Evolutionary conservation across 306 rosid species (phyloP).

Genomic region (Ziziphus jujuba): DNA sequence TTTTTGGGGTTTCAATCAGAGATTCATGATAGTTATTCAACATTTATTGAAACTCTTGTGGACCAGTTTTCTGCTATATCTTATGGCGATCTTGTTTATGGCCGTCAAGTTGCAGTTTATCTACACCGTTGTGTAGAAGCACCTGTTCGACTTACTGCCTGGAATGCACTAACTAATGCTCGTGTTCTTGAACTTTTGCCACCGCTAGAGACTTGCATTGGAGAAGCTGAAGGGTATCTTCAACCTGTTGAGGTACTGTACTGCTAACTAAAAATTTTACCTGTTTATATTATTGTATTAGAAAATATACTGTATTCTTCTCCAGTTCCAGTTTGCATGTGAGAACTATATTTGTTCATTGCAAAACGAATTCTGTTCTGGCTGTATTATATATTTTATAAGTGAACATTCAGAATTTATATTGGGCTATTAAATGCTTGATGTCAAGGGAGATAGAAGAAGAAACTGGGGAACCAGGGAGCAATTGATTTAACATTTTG

Average conservation of each 20-base stretch:
- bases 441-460: neutral
- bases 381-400: neutral
- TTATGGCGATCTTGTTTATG: constrained; percentile 77
- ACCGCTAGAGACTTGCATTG: constrained; percentile 66
- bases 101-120: constrained; percentile 89
- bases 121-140: constrained; percentile 73
- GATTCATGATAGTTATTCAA: constrained; percentile 70
- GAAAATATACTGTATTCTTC: neutral
- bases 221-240: constrained; percentile 74
- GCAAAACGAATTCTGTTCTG: neutral
- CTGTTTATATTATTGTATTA: constrained; percentile 2
- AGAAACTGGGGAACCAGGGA: no score
- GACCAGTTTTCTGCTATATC: constrained; percentile 89
- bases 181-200: constrained; percentile 92
- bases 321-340: neutral
- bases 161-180: constrained; percentile 75
- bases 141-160: constrained; percentile 69
- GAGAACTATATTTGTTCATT: neutral
- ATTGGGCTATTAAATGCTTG: neutral
- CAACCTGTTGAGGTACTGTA: constrained; percentile 81
- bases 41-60: constrained; percentile 76
- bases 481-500: no score
- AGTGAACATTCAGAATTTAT: neutral
- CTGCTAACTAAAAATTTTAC: constrained; percentile 4
- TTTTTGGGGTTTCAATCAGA: constrained; percentile 70